These are phyloP conservation scores for Amaranthus hypochondriacus DNA, from an alignment of 148 eudicot species.

Conservation along the genomic window DNA sequence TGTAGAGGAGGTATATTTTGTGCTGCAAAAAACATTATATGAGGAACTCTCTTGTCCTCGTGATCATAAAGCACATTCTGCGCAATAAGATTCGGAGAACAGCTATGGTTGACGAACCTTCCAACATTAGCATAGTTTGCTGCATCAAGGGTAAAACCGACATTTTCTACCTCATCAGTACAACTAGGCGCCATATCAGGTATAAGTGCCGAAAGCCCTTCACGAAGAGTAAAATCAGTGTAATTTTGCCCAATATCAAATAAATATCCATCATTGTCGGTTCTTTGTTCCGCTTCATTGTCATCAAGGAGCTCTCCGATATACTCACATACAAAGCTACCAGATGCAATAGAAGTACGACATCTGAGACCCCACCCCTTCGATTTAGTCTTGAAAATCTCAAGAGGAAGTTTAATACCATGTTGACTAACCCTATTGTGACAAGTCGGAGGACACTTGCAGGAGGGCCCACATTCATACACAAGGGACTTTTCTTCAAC, in stretches of 20 bases:
- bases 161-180: constrained; percentile 35
- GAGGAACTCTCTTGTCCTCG: constrained; percentile 78
- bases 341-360: constrained; percentile 62
- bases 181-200: constrained; percentile 23
- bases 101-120: constrained; percentile 89
- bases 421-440: constrained; percentile 74
- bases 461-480: constrained; percentile 83
- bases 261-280: constrained; percentile 65
- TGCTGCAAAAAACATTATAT: constrained; percentile 82
- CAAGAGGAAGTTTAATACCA: constrained; percentile 70
- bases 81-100: constrained; percentile 86
- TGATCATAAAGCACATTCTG: constrained; percentile 86
- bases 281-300: constrained; percentile 75
- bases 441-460: constrained; percentile 78
- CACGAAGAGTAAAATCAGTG: constrained; percentile 39
- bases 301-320: constrained; percentile 84
- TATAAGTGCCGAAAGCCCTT: constrained; percentile 31
- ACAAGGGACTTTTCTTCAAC: constrained; percentile 75
- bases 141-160: constrained; percentile 89
- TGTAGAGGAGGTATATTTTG: constrained; percentile 85
- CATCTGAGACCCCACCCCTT: constrained; percentile 95
- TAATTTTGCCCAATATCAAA: constrained; percentile 84
- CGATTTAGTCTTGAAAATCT: constrained; percentile 75
- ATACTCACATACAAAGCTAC: constrained; percentile 91
- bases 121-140: constrained; percentile 66